Conservation (phyloP, 1,284 basidiomycete species). For the Lentinus polychrous region DNA sequence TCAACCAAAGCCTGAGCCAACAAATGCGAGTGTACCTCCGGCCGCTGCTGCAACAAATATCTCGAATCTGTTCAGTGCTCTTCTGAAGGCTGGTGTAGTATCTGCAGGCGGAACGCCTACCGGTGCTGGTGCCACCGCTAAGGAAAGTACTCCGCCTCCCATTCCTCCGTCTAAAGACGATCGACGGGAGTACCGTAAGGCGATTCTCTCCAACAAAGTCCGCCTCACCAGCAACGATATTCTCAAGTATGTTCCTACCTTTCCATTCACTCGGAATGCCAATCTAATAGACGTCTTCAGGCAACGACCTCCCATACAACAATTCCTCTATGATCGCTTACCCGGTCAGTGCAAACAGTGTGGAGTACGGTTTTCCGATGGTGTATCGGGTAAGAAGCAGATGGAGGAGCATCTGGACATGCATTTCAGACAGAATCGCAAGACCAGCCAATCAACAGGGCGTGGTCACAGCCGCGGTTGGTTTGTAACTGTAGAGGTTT, state of each 20-base stretch:
- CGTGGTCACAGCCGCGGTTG: slow-evolving; percentile 89
- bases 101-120: slow-evolving; percentile 43
- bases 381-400: slow-evolving; percentile 61
- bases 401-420: slow-evolving; percentile 93
- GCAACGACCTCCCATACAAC: slow-evolving; percentile 52
- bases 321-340: slow-evolving; percentile 70
- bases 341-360: slow-evolving; percentile 92
- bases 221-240: slow-evolving; percentile 70
- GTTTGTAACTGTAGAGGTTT: slow-evolving; percentile 81
- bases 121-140: slow-evolving; percentile 38
- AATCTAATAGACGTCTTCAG: slow-evolving; percentile 30
- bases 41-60: slow-evolving; percentile 34
- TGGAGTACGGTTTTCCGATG: slow-evolving; percentile 80
- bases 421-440: slow-evolving; percentile 94
- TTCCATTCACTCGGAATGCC: not conserved
- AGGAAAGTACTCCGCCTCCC: slow-evolving; percentile 28
- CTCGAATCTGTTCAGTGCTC: slow-evolving; percentile 53
- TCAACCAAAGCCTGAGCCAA: slow-evolving; percentile 23
- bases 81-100: slow-evolving; percentile 72
- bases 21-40: slow-evolving; percentile 17
- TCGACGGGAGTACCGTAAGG: slow-evolving; percentile 57
- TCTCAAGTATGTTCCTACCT: slow-evolving; percentile 44
- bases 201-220: slow-evolving; percentile 64
- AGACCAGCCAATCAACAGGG: slow-evolving; percentile 77
- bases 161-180: slow-evolving; percentile 43